These are phyloP conservation scores for Zizania latifolia DNA, from an alignment of 176 grass and related monocot genomes.

Conservation along the genomic window DNA sequence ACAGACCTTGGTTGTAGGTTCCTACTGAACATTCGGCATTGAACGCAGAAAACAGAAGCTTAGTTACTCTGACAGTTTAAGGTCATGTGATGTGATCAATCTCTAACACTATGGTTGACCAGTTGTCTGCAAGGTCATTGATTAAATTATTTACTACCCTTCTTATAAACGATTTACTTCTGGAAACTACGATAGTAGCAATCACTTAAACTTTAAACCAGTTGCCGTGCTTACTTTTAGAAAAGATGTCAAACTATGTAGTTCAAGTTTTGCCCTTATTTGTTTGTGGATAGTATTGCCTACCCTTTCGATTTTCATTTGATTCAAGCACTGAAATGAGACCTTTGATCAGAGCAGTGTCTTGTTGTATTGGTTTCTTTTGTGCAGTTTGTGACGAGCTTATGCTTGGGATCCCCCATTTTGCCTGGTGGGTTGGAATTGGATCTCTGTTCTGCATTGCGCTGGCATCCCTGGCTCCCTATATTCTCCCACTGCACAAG, in stretches of 20 bases:
- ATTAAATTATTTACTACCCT: neutral
- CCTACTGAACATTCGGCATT: neutral
- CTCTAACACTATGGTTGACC: neutral
- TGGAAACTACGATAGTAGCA: neutral
- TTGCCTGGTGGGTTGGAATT: constrained; percentile 70
- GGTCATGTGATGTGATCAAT: neutral
- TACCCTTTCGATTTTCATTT: neutral
- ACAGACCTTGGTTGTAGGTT: neutral
- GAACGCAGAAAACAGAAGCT: neutral
- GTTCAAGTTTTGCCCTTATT: neutral
- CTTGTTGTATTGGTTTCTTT: neutral
- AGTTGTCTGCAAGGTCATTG: neutral
- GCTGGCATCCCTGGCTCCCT: constrained; percentile 40
- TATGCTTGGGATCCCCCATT: constrained; percentile 54
- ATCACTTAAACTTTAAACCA: neutral
- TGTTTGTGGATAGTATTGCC: neutral
- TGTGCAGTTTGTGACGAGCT: constrained; percentile 75
- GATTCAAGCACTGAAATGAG: neutral
- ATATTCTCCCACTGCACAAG: constrained; percentile 45
- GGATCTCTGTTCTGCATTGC: constrained; percentile 53
- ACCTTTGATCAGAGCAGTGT: neutral
- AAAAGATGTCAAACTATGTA: neutral
- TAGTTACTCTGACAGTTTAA: neutral
- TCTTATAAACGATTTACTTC: neutral
- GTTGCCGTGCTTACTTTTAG: neutral